These are phyloP conservation scores for Colletotrichum cuscutae DNA, from an alignment of 2,329 filamentous ascomycete genomes.

Conservation along the genomic window DNA sequence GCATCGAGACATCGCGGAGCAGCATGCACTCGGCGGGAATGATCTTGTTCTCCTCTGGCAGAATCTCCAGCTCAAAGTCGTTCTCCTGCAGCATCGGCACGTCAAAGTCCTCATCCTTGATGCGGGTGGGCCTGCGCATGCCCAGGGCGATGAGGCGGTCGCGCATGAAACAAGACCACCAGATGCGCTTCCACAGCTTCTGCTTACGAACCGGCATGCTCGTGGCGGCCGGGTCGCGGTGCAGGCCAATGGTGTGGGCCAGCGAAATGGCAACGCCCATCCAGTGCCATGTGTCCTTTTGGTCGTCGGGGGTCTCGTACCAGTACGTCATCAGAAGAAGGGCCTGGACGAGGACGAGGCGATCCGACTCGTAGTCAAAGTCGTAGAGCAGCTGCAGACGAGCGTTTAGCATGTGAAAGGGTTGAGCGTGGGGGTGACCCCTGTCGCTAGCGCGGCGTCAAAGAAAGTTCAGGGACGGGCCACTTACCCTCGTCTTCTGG, in stretches of 20 bases:
- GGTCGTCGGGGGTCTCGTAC: constrained; percentile 96
- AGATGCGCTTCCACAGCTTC: constrained; percentile 92
- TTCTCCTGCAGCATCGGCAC: constrained; percentile 87
- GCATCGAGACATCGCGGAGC: constrained; percentile 76
- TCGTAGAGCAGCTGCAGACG: constrained; percentile 80
- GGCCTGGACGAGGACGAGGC: constrained; percentile 87
- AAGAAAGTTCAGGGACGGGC: constrained; percentile 13
- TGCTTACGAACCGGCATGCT: constrained; percentile 79
- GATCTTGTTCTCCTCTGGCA: constrained; percentile 74
- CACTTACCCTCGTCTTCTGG: constrained; percentile 82
- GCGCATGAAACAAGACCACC: constrained; percentile 98
- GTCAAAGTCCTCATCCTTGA: constrained; percentile 93
- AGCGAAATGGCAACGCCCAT: constrained; percentile 96
- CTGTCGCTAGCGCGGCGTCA: constrained; percentile 8
- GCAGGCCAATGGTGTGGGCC: constrained; percentile 91
- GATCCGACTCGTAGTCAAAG: constrained; percentile 93
- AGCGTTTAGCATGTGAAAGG: constrained; percentile 41
- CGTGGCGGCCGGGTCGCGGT: constrained; percentile 83
- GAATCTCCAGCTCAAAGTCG: constrained; percentile 82
- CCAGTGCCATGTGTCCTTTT: constrained; percentile 99
- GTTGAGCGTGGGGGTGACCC: constrained; percentile 10
- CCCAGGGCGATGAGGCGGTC: constrained; percentile 92
- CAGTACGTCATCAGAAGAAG: constrained; percentile 95
- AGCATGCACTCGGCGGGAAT: constrained; percentile 77
- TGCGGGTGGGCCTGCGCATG: constrained; percentile 91